Percentiles rank a stretch among this genome's conserved stretches.
Evolutionary conservation across 2,329 filamentous ascomycete species (phyloP).

Genomic region (Chrysoporthe cubensis): DNA sequence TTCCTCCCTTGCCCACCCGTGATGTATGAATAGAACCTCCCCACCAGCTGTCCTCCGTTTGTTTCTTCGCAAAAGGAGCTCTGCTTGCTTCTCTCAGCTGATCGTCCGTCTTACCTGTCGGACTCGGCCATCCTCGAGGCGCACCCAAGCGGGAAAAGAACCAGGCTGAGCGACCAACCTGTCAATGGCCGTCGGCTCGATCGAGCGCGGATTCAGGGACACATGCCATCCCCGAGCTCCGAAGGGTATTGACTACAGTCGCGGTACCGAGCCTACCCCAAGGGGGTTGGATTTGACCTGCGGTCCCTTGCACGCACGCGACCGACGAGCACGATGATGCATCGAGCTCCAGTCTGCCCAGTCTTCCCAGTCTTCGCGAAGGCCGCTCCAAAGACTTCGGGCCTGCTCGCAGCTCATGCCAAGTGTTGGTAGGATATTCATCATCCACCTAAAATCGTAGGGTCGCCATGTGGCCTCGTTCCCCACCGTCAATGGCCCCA

Average conservation of each 20-base stretch:
- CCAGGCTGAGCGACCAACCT: not conserved
- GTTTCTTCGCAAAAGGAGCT: not conserved
- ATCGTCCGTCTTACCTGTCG: not conserved
- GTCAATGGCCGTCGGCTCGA: not conserved
- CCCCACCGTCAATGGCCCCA: constrained; percentile 26
- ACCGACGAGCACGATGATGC: not conserved
- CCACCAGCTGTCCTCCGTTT: not conserved
- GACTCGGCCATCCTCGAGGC: not conserved
- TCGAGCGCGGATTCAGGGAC: not conserved
- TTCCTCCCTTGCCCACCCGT: not conserved
- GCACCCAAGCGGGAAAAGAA: not conserved
- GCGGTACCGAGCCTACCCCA: not conserved
- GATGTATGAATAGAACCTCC: constrained; percentile 4
- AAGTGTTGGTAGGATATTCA: not conserved
- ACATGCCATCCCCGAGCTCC: not conserved
- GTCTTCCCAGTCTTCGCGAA: not conserved
- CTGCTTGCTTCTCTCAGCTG: not conserved
- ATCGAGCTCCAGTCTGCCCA: not conserved
- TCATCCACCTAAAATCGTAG: not conserved
- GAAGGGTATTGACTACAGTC: not conserved
- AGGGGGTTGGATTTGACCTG: not conserved
- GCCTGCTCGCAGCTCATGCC: not conserved
- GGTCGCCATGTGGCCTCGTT: not conserved
- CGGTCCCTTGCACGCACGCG: not conserved
- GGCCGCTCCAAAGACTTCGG: not conserved